Evolutionary conservation across 257 asterid species (phyloP), one percentile per base, ranked within the genome.

Genomic region (Penstemon barbatus): DNA sequence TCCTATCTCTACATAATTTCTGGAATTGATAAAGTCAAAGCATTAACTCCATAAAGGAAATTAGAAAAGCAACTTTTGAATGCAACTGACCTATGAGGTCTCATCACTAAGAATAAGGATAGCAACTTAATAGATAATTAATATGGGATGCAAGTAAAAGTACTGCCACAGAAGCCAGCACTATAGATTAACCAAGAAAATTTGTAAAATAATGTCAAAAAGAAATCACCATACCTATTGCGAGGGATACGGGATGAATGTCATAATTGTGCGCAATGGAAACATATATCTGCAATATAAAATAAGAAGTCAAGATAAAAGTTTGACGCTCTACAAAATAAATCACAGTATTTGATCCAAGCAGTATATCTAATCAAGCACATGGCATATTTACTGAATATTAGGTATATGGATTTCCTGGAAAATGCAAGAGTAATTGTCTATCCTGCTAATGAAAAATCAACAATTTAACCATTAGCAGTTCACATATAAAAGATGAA

Each of bases 161-260:
- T 42, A 37, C 55, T 70, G 72, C 53, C 37, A 73, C 12, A 37
- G 49, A 37, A 40, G 38, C 33, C 15, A 40, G 57, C 37, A 52
- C 37, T 56, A 61, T 59, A 66, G 1, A 60, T 11, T 5, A 69
- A 4, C 18, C 41, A 59, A 57, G 74, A 63, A 18, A 61, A 40
- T 5, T 55, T 39, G 13, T 9, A 15, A 5, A 38, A 49, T 25
- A 46, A 54, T 71, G 69, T 38, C 65, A 55, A 61, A 53, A 64
- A 37, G 4, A 63, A 62, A 25, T 48, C 63, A 69, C 45, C 50
- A 63, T 81, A 92, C 96, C 97, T 79, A 90, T 81, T 56, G 97
- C 89, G 46, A 92, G 83, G 63, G 96, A 86, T 74, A 90, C 89
- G 8, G 97, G 98, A 69, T 82, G 93, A 65, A 92, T 40, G 36